Evolutionary conservation across 345 rosid species (phyloP).

Genomic region (Carallia brachiata): DNA sequence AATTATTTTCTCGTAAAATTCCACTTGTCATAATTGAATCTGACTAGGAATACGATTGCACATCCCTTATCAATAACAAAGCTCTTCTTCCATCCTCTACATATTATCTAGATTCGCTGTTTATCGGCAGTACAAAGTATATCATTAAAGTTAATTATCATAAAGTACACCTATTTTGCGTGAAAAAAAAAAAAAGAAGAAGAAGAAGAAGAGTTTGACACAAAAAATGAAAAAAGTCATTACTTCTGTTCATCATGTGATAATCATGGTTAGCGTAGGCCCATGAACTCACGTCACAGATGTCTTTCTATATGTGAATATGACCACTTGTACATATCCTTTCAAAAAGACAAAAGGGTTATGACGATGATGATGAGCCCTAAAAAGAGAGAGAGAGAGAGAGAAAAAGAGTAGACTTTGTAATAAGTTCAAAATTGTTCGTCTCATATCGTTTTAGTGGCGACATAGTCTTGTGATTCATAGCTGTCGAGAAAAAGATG

Average conservation of each 20-base stretch:
- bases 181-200: neutral
- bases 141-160: constrained; percentile 6
- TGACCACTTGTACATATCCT: constrained; percentile 5
- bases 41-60: too few relatives aligned
- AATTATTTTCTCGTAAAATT: too few relatives aligned
- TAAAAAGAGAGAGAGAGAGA: neutral
- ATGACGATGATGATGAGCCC: neutral
- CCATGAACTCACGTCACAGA: neutral
- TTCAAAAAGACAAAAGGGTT: constrained; percentile 1
- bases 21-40: too few relatives aligned
- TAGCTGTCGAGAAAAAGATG: constrained; percentile 36
- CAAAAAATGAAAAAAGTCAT: neutral
- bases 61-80: too few relatives aligned
- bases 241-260: constrained; percentile 17
- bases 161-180: too few relatives aligned
- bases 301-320: neutral
- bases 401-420: neutral
- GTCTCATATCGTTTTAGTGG: neutral
- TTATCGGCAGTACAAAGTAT: neutral
- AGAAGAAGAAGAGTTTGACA: too few relatives aligned
- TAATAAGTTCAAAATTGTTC: neutral
- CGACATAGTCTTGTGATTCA: constrained; percentile 13
- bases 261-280: constrained; percentile 9
- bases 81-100: too few relatives aligned
- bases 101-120: too few relatives aligned